A percentile compares a stretch with the other conserved stretches of the same genome.
Evolutionary conservation across 129 eudicot species (phyloP).

Genomic region (Centaurea solstitialis): DNA sequence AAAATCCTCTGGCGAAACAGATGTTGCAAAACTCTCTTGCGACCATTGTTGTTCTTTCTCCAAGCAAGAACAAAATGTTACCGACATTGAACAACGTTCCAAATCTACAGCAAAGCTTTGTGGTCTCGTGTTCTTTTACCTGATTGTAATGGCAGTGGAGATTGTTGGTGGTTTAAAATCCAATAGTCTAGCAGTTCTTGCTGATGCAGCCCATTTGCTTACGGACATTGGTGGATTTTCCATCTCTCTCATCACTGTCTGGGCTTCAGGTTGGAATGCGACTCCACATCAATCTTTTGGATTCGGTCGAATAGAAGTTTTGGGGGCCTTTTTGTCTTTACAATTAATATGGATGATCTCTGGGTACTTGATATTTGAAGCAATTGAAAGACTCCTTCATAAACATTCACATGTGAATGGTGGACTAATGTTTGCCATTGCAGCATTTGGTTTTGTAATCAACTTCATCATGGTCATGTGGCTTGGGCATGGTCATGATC

Average conservation of each 20-base stretch:
- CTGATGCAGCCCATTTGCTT: constrained; percentile 75
- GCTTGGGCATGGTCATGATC: constrained; percentile 59
- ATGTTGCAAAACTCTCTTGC: constrained; percentile 19
- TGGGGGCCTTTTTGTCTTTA: constrained; percentile 65
- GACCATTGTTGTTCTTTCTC: constrained; percentile 42
- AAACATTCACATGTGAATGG: constrained; percentile 54
- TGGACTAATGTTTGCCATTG: constrained; percentile 56
- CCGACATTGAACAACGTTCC: constrained; percentile 45
- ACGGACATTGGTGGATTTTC: constrained; percentile 70
- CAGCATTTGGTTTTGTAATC: constrained; percentile 70
- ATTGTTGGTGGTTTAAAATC: constrained; percentile 70
- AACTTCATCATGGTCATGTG: constrained; percentile 61
- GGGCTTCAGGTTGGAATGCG: constrained; percentile 73
- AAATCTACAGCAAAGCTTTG: constrained; percentile 54
- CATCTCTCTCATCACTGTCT: constrained; percentile 56
- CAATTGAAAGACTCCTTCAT: constrained; percentile 51
- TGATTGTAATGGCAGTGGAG: constrained; percentile 59
- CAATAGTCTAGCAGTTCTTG: constrained; percentile 75
- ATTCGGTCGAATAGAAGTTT: constrained; percentile 68
- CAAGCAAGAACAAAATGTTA: constrained; percentile 27
- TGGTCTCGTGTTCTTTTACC: constrained; percentile 49
- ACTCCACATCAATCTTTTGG: constrained; percentile 71
- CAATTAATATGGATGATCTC: constrained; percentile 76
- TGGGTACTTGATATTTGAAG: constrained; percentile 69
- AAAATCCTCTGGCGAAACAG: neutral